phyloP scores from a whole-genome alignment of 2,329 filamentous ascomycete species.

The Curvularia verruculosa region DNA sequence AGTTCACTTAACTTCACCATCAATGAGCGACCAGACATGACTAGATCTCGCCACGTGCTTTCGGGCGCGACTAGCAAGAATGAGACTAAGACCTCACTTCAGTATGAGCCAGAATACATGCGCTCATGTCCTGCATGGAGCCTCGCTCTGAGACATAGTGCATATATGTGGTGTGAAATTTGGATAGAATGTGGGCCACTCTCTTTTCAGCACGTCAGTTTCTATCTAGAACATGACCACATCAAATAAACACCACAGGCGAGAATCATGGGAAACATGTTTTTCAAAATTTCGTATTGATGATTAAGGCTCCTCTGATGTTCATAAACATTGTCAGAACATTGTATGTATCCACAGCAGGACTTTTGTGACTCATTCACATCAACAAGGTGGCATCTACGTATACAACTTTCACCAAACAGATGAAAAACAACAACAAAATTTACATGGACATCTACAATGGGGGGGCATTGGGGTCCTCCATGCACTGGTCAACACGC shows the following conservation, averaged over 20 bases:
- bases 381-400: not conserved
- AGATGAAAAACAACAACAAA: not conserved
- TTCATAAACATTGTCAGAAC: not conserved
- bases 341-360: not conserved
- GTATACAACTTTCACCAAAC: not conserved
- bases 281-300: not conserved
- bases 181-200: not conserved
- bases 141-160: not conserved
- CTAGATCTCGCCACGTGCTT: not conserved
- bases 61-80: not conserved
- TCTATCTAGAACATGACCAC: not conserved
- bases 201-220: not conserved
- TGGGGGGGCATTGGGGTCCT: conserved; percentile 63
- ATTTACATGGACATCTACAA: not conserved
- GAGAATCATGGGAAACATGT: not conserved
- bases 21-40: not conserved
- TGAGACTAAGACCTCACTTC: not conserved
- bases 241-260: not conserved
- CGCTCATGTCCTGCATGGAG: not conserved
- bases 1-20: not conserved
- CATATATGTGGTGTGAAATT: not conserved
- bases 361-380: not conserved
- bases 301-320: not conserved
- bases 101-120: not conserved
- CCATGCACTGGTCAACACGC: conserved; percentile 70